Evolutionary conservation across 495 filamentous ascomycete species (phyloP), one percentile per base, ranked within the genome.

Genomic region (Neurospora sublineolata): DNA sequence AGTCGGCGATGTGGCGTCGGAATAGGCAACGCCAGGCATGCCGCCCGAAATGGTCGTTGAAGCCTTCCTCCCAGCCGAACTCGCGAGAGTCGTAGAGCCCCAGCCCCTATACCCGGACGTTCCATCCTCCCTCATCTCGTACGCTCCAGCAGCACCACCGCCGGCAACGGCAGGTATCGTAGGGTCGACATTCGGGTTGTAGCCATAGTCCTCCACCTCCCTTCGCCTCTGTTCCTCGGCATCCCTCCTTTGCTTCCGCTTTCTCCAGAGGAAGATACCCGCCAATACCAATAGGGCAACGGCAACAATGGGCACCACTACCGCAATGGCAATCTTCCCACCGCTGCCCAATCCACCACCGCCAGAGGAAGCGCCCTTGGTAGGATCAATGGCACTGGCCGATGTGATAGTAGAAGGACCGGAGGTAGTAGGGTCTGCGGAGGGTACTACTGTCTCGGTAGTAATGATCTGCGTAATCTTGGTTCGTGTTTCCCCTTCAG

Each of bases 171-270:
- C 86, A 30, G 94, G 93, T 4, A 94, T 82, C 4, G 91, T 91
- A 2, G 95, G 94, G 77, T 97, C 94, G 70, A 93, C 88, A 80
- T 97, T 98, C 9, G 94, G 95, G 78, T 97, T 98, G 84, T 93
- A 97, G 27, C 90, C 90, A 78, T 97, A 97, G 75, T 97, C 95
- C 79, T 97, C 94, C 3, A 97, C 92, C 78, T 98, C 96, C 80
- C 97, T 97, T 70, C 94, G 87, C 69, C 95, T 86, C 68, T 93
- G 88, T 74, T 97, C 95, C 75, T 92, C 92, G n/a, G 88, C 90
- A 58, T 90, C 89, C 82, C 92, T 97, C 44, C 90, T 88, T 74
- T 90, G 88, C 80, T 94, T 97, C 69, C 92, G 89, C 82, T 87
- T 93, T 74, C 92, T 88, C 93, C 93, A 99, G 73, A 97, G 86